phyloP scores from a whole-genome alignment of 495 filamentous ascomycete species.

The Talaromyces adpressus region DNA sequence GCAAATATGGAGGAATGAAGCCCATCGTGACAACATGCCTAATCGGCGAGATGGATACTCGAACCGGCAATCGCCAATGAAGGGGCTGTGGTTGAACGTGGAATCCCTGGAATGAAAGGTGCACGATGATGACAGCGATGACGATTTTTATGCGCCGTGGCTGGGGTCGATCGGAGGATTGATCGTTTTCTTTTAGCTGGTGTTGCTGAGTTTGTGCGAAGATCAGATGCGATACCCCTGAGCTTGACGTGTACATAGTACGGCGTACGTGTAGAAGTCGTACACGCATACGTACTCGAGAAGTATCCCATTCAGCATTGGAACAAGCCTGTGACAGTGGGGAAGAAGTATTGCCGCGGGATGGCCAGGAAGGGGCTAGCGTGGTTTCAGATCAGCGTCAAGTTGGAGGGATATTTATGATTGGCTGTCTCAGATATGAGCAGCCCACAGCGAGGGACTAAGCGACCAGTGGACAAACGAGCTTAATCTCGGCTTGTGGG shows the following conservation, averaged over 20 bases:
- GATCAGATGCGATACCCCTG: background rate
- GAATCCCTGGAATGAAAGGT: background rate
- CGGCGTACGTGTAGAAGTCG: background rate
- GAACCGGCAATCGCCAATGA: background rate
- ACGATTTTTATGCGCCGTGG: background rate
- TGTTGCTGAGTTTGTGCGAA: background rate
- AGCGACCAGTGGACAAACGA: background rate
- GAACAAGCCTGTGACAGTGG: background rate
- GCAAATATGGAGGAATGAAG: background rate
- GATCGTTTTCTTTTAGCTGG: background rate
- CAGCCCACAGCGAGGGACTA: background rate
- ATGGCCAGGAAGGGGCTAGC: background rate
- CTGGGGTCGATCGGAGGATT: background rate
- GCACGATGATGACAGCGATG: background rate
- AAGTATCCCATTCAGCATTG: background rate
- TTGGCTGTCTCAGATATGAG: background rate
- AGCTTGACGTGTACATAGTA: background rate
- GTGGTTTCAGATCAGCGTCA: conserved; percentile 9
- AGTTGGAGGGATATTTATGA: background rate
- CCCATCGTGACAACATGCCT: background rate
- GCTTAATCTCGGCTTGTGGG: background rate
- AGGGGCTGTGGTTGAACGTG: background rate
- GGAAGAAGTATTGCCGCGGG: background rate
- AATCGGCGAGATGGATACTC: background rate
- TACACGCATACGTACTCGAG: background rate